Base-by-base conservation (phyloP, 345 rosid species). In the Bruguiera gymnorhiza region DNA sequence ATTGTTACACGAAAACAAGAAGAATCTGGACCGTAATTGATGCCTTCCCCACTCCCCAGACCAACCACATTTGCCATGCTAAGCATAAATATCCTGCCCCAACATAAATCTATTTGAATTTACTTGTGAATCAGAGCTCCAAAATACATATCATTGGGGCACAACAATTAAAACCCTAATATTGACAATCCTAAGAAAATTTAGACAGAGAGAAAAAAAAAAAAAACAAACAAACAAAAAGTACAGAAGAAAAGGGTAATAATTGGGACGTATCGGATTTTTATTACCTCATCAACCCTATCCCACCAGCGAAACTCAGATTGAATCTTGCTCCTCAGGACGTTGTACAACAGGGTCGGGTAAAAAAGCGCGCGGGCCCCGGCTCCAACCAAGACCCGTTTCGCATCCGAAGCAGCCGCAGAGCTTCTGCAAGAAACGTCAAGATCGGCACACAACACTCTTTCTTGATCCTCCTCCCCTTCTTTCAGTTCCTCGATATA, bases 231-330 rank as follows among this genome's bases (percentile, higher is more conserved):
- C 24, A 24, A 24, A 24, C 24, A 24, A 27, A n/a, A 5, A 8
- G 60, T 19, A 50, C 2, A 62, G 6, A 0, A 23, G n/a, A 39
- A 19, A 32, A 18, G 30, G 21, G 26, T 67, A 1, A 48, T 5
- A 24, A 24, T 24, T 0, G 27, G 9, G 62, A 51, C 8, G 13
- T 70, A 70, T 39, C 16, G 48, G 4, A 39, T 2, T 39, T 9
- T 9, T 39, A 10, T 9, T 87, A 95, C 99, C 98, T 92, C 83
- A 26, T 82, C 90, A 5, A 92, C 90, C 46, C 91, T 78, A 78
- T 95, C 99, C 99, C 99, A 95, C 99, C 99, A 95, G 6, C 92
- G 89, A 79, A 95, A 95, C 75, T 90, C 99, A 15, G 92, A 1
- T 83, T 95, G 89, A 54, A 89, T 61, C 88, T 79, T 90, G 80